Evolutionary conservation across 2,329 filamentous ascomycete species (phyloP).

Genomic region (Xylaria sp.): DNA sequence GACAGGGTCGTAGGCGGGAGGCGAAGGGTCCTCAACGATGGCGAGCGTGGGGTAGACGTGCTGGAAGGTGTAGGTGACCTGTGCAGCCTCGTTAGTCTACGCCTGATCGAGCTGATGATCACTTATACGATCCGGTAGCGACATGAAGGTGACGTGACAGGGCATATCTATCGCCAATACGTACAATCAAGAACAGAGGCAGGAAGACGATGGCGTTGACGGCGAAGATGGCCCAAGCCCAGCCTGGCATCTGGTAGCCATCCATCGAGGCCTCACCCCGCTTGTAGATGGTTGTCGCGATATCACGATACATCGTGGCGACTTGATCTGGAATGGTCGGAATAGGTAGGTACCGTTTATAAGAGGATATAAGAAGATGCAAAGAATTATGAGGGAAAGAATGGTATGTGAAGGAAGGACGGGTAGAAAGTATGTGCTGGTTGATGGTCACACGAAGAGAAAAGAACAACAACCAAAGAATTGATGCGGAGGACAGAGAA

Average conservation of each 20-base stretch:
- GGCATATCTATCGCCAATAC: constrained; percentile 24
- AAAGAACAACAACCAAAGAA: neutral
- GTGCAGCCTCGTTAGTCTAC: neutral
- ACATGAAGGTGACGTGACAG: neutral
- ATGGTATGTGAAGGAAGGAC: neutral
- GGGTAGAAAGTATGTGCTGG: neutral
- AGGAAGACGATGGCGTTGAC: constrained; percentile 58
- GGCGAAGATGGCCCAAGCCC: constrained; percentile 55
- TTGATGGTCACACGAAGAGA: neutral
- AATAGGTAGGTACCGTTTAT: neutral
- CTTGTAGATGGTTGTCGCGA: constrained; percentile 51
- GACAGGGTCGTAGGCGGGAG: constrained; percentile 65
- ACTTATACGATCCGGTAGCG: neutral
- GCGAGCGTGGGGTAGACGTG: constrained; percentile 65
- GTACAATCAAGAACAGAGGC: constrained; percentile 58
- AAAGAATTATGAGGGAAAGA: constrained; percentile 12
- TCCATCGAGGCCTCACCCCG: constrained; percentile 50
- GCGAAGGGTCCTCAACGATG: constrained; percentile 68
- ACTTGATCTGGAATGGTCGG: constrained; percentile 7
- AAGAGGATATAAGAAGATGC: neutral
- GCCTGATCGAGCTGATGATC: constrained; percentile 31
- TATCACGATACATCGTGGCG: constrained; percentile 50
- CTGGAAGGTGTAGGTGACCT: constrained; percentile 64
- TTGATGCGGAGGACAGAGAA: constrained; percentile 5
- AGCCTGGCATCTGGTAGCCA: constrained; percentile 53